Evolutionary conservation across 495 filamentous ascomycete species (phyloP).

Genomic region (Penicillium subrubescens): DNA sequence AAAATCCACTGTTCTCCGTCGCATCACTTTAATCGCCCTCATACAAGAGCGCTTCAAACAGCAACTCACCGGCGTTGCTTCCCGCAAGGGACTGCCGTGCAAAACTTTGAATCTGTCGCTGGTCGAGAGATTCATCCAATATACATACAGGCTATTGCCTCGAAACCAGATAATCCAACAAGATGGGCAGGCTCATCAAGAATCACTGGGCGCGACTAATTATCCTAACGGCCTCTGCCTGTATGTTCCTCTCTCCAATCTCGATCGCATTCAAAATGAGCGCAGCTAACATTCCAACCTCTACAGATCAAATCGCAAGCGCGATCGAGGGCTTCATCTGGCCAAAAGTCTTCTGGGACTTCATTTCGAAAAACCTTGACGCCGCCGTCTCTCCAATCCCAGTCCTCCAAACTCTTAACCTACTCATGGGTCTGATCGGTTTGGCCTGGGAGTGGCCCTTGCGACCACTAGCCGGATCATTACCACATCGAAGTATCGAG

Average conservation of each 20-base stretch:
- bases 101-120: constrained; percentile 25
- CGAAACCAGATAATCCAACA: constrained; percentile 22
- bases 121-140: constrained; percentile 26
- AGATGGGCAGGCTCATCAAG: constrained; percentile 97
- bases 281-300: neutral
- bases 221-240: constrained; percentile 78
- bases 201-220: constrained; percentile 98
- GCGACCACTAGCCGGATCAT: constrained; percentile 59
- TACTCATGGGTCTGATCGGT: constrained; percentile 82
- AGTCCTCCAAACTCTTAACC: constrained; percentile 89
- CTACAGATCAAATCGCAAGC: constrained; percentile 82
- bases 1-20: neutral
- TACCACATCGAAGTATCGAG: constrained; percentile 85
- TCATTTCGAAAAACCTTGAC: constrained; percentile 88
- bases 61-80: neutral
- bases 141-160: constrained; percentile 4
- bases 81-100: constrained; percentile 6
- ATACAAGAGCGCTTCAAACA: neutral
- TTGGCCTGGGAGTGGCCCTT: constrained; percentile 94
- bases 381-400: constrained; percentile 82
- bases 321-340: constrained; percentile 90
- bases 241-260: constrained; percentile 53
- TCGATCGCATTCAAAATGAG: too few species aligned
- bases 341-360: constrained; percentile 99
- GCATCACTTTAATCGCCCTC: neutral